These are phyloP conservation scores for Nakazawaea ishiwadae DNA, from an alignment of 805 yeast species.

Conservation along the genomic window DNA sequence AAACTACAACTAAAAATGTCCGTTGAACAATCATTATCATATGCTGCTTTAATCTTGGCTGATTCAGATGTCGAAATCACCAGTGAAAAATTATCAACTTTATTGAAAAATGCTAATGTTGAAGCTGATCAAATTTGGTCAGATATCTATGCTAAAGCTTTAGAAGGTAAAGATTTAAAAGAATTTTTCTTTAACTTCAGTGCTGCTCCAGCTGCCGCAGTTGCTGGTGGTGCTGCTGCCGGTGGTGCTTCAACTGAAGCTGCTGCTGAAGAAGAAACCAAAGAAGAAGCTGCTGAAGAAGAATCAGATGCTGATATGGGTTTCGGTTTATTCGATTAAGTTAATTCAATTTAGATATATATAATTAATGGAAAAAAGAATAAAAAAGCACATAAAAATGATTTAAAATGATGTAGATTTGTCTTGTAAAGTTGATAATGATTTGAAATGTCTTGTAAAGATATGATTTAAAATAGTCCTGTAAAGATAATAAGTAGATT, in stretches of 20 bases:
- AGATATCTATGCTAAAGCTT: conserved; percentile 76
- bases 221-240: conserved; percentile 42
- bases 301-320: conserved; percentile 85
- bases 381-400: background rate
- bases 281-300: conserved; percentile 56
- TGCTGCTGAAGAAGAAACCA: conserved; percentile 50
- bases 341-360: conserved; percentile 15
- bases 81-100: conserved; percentile 68
- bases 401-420: too few relatives aligned
- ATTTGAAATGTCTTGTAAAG: too few relatives aligned
- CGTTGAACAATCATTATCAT: conserved; percentile 86
- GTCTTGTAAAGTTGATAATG: too few relatives aligned
- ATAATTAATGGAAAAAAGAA: background rate
- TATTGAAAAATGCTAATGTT: conserved; percentile 75
- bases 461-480: too few relatives aligned
- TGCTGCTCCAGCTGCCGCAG: conserved; percentile 47
- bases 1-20: conserved; percentile 43
- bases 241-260: conserved; percentile 42
- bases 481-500: too few relatives aligned
- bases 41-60: conserved; percentile 97
- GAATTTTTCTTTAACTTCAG: conserved; percentile 58
- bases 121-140: conserved; percentile 77
- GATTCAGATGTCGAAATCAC: conserved; percentile 95
- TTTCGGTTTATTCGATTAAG: conserved; percentile 85
- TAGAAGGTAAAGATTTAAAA: conserved; percentile 73